Percentiles rank a stretch among this genome's conserved stretches.
phyloP scores from a whole-genome alignment of 2,329 filamentous ascomycete genomes.

The Chaetoscypha palmicola region DNA sequence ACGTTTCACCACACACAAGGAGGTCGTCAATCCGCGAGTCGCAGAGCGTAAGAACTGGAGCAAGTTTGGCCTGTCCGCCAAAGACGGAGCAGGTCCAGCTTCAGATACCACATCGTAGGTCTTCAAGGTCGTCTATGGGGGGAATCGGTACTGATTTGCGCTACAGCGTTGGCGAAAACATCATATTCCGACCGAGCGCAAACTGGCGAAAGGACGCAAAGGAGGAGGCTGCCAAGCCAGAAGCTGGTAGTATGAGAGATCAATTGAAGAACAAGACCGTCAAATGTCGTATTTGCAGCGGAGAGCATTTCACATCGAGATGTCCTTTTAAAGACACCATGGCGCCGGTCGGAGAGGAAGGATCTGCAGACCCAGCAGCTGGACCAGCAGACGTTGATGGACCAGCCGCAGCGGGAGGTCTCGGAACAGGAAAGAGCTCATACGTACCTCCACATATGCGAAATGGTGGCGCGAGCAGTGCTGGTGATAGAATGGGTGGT shows the following conservation, averaged over 20 bases:
- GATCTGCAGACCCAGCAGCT: conserved; percentile 46
- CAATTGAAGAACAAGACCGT: conserved; percentile 98
- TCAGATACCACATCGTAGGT: conserved; percentile 69
- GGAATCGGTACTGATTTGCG: conserved; percentile 10
- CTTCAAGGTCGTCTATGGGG: conserved; percentile 7
- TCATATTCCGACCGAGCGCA: conserved; percentile 85
- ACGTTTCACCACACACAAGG: conserved; percentile 83
- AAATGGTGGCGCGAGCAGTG: conserved; percentile 53
- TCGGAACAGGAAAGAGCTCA: conserved; percentile 64
- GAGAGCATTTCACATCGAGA: conserved; percentile 97
- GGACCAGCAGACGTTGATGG: conserved; percentile 39
- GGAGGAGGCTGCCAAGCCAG: conserved; percentile 71
- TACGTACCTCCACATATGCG: conserved; percentile 94
- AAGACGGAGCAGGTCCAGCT: conserved; percentile 75
- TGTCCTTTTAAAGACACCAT: conserved; percentile 99
- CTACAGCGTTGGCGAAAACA: conserved; percentile 80
- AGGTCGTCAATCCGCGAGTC: conserved; percentile 92
- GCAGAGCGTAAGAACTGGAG: conserved; percentile 88
- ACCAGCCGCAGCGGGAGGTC: conserved; percentile 43
- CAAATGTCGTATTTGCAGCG: conserved; percentile 98
- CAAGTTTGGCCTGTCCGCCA: conserved; percentile 89
- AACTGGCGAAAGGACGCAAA: conserved; percentile 92
- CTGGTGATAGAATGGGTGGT: conserved; percentile 73
- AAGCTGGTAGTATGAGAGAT: conserved; percentile 68
- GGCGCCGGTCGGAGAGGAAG: conserved; percentile 69